Conservation (phyloP, 2,329 filamentous ascomycete genomes). For the Fusarium citri region DNA sequence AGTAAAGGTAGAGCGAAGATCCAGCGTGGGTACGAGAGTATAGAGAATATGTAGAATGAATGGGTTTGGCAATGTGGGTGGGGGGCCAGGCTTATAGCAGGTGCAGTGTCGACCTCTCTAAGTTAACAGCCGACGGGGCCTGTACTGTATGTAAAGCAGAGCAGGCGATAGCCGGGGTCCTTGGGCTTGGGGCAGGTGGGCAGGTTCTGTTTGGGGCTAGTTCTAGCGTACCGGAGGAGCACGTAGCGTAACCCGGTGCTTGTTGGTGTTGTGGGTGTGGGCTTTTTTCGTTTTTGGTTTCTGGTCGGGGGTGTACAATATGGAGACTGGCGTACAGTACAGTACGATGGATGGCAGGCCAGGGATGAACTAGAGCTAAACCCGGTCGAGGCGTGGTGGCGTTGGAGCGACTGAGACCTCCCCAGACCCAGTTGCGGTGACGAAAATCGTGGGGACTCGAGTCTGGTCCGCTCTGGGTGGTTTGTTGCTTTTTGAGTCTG, state of each 20-base stretch:
- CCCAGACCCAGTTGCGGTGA: conserved; percentile 45
- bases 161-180: conserved; percentile 33
- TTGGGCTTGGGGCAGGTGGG: conserved; percentile 41
- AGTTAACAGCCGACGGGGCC: not conserved
- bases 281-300: conserved; percentile 12
- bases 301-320: conserved; percentile 22
- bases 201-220: conserved; percentile 44
- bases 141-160: conserved; percentile 18
- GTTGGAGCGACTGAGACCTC: conserved; percentile 36
- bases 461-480: conserved; percentile 12
- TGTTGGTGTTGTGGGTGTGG: conserved; percentile 29
- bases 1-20: conserved; percentile 22
- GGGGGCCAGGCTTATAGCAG: conserved; percentile 46
- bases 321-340: not conserved
- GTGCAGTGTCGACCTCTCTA: conserved; percentile 23
- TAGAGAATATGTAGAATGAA: conserved; percentile 36
- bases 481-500: conserved; percentile 6
- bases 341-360: conserved; percentile 25
- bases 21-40: conserved; percentile 41
- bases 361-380: conserved; percentile 40
- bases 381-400: conserved; percentile 46
- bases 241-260: conserved; percentile 28
- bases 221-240: conserved; percentile 38
- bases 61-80: conserved; percentile 45
- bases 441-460: conserved; percentile 45